A percentile compares a stretch with the other conserved stretches of the same genome.
phyloP scores from a whole-genome alignment of 2,329 filamentous ascomycete genomes.

The Aspergillus alliaceus region DNA sequence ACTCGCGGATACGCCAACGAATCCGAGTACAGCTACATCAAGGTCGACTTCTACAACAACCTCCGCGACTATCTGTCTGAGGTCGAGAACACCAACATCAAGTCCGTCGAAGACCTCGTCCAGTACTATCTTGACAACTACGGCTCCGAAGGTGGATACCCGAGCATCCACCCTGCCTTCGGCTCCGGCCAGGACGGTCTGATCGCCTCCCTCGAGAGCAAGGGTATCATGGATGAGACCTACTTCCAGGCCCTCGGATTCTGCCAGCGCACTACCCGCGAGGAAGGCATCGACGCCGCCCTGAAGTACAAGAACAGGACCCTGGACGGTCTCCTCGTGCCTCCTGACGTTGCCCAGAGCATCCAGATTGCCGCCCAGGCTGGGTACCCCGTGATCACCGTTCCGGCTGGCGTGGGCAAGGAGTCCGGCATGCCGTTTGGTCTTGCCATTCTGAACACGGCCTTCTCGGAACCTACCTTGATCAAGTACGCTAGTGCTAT shows the following conservation, averaged over 20 bases:
- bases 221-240: constrained; percentile 62
- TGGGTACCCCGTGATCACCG: constrained; percentile 70
- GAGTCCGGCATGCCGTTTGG: constrained; percentile 62
- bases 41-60: constrained; percentile 63
- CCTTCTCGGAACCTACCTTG: constrained; percentile 59
- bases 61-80: constrained; percentile 64
- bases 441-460: constrained; percentile 60
- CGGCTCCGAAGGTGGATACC: constrained; percentile 66
- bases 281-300: constrained; percentile 70
- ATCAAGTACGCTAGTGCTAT: constrained; percentile 64
- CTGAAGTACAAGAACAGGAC: constrained; percentile 48
- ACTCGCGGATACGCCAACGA: constrained; percentile 66
- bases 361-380: constrained; percentile 73
- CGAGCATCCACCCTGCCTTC: constrained; percentile 63
- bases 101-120: constrained; percentile 64
- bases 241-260: constrained; percentile 69
- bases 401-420: constrained; percentile 61
- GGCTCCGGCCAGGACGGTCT: constrained; percentile 71
- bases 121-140: constrained; percentile 63
- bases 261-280: constrained; percentile 56
- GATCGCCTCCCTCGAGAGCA: constrained; percentile 60
- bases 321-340: constrained; percentile 66
- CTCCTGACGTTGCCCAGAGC: constrained; percentile 66
- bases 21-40: constrained; percentile 72
- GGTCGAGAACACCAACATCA: constrained; percentile 61